phyloP scores from a whole-genome alignment of 1,284 basidiomycete species.

The Boletus mariae region DNA sequence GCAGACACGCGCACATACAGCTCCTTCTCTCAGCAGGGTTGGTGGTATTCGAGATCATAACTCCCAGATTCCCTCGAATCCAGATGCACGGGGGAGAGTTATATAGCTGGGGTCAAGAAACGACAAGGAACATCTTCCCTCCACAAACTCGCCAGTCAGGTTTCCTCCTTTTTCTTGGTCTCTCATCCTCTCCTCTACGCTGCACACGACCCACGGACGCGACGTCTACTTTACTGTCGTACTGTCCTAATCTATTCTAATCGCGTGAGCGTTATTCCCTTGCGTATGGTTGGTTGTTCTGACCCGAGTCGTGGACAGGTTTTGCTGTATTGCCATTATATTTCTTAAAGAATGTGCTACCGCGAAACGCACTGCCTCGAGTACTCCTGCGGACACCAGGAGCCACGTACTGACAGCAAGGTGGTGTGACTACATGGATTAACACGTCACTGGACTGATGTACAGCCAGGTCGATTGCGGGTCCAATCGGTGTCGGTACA shows the following conservation, averaged over 20 bases:
- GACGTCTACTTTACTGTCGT: not conserved
- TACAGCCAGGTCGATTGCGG: slow-evolving; percentile 39
- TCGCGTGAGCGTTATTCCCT: slow-evolving; percentile 12
- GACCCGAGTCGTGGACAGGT: slow-evolving; percentile 12
- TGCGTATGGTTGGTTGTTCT: slow-evolving; percentile 11
- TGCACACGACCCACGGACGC: not conserved
- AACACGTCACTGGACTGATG: slow-evolving; percentile 20
- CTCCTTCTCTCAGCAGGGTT: slow-evolving; percentile 9
- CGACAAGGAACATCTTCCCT: not conserved
- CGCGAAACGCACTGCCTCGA: slow-evolving; percentile 28
- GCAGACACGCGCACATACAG: slow-evolving; percentile 6
- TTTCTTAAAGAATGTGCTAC: slow-evolving; percentile 24
- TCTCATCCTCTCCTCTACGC: not conserved
- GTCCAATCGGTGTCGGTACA: slow-evolving; percentile 39
- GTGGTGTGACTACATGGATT: slow-evolving; percentile 11
- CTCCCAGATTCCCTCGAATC: slow-evolving; percentile 3
- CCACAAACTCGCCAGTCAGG: slow-evolving; percentile 13
- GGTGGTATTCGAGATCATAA: slow-evolving; percentile 9
- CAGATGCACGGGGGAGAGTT: slow-evolving; percentile 7
- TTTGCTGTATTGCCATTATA: not conserved
- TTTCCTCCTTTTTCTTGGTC: slow-evolving; percentile 5
- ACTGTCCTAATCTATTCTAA: slow-evolving; percentile 25
- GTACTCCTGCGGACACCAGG: slow-evolving; percentile 21
- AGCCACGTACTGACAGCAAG: slow-evolving; percentile 30
- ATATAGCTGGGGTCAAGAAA: slow-evolving; percentile 19